phyloP scores from a whole-genome alignment of 352 stramenopile genomes.

The Phytophthora vignae region DNA sequence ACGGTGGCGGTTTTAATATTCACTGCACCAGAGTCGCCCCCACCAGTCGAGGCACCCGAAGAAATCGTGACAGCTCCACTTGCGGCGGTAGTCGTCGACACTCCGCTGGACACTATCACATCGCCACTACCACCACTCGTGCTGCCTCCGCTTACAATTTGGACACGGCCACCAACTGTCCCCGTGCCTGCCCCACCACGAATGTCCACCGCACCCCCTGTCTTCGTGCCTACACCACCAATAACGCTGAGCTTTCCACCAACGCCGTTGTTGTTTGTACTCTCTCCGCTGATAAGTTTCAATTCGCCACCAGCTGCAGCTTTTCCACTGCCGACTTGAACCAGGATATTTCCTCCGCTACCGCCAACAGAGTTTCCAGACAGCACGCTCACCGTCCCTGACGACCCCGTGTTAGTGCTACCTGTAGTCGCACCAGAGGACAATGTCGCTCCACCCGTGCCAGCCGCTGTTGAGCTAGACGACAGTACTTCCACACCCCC shows the following conservation, averaged over 20 bases:
- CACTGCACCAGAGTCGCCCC: slow-evolving; percentile 27
- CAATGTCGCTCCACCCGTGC: slow-evolving; percentile 18
- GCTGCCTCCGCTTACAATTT: slow-evolving; percentile 29
- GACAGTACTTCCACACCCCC: slow-evolving; percentile 12
- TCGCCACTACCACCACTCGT: slow-evolving; percentile 58
- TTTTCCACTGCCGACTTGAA: slow-evolving; percentile 21
- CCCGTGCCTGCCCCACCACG: slow-evolving; percentile 24
- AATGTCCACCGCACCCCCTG: slow-evolving; percentile 36
- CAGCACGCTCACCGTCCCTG: slow-evolving; percentile 14
- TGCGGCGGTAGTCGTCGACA: slow-evolving; percentile 14
- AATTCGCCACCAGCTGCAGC: slow-evolving; percentile 21
- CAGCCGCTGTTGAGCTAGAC: slow-evolving; percentile 6
- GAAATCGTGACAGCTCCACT: slow-evolving; percentile 28
- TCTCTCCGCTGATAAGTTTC: slow-evolving; percentile 16
- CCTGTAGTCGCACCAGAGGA: slow-evolving; percentile 12
- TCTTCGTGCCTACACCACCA: slow-evolving; percentile 16
- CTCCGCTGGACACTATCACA: slow-evolving; percentile 55
- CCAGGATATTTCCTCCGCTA: slow-evolving; percentile 15
- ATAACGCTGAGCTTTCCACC: slow-evolving; percentile 22
- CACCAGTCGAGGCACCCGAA: slow-evolving; percentile 22
- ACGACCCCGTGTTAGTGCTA: slow-evolving; percentile 12
- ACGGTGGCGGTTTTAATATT: slow-evolving; percentile 25
- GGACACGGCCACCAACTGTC: slow-evolving; percentile 25
- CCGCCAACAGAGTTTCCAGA: slow-evolving; percentile 11
- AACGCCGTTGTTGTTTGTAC: slow-evolving; percentile 18